Base-by-base conservation (phyloP, 768 basidiomycete species). In the Calocybe indica region DNA sequence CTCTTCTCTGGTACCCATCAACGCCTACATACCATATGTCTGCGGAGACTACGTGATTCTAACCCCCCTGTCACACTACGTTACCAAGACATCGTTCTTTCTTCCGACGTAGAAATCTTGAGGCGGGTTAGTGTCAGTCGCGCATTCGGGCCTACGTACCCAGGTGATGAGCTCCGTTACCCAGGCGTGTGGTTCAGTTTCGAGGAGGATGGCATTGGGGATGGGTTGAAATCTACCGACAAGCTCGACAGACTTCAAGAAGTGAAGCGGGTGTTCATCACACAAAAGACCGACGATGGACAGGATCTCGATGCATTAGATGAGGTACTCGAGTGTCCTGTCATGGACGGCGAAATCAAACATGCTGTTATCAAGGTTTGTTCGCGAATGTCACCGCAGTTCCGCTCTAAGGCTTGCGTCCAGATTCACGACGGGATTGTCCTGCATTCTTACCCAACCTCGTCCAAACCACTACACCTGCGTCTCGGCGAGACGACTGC, bases 141-240 rank as follows among this genome's bases (percentile, higher is more conserved):
- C 36, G 79, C 77, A 11, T 91, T 92, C 63, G 89, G 89, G 2
- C 90, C 89, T 1, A 92, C 89, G 0, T 92, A 91, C 62, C 79
- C 85, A 8, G 72, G 72, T 13, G 85, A 89, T 48, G 83, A 85
- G 53, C 65, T 91, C 54, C 78, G 77, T 37, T 92, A 91, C 64
- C 90, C 89, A 2, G 89, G 89, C 0, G 72, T 92, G 32, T 84
- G 82, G 77, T 92, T 92, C 60, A 80, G 81, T 54, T 92, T 92
- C 53, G 85, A 88, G 37, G 88, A 89, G 44, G 89, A 91, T 55
- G 65, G 67, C 3, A 67, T 82, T 43, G 64, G 67, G 1, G 83
- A 86, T 48, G 71, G 76, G 5, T 55, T 75, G 52, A 83, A 80
- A 58, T 67, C 68, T n/a, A 57, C 59, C 37, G 71, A 74, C 39